Percentiles rank a stretch among this genome's conserved stretches.
These are phyloP conservation scores for Kondoa malvinella DNA, from an alignment of 768 basidiomycete genomes.

Conservation along the genomic window DNA sequence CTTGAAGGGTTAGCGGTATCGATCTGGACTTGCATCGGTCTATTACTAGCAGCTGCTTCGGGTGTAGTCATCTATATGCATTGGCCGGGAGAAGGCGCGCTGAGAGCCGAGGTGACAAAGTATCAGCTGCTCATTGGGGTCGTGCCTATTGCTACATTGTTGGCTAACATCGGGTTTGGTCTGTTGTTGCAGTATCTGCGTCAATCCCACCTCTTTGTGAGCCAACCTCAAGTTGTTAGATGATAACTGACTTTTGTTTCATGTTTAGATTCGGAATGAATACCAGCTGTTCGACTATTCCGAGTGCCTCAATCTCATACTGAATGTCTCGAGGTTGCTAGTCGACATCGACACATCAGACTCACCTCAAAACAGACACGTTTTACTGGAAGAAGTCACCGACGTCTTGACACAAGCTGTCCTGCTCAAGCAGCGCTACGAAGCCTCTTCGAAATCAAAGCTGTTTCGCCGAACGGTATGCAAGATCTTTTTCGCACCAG, in stretches of 20 bases:
- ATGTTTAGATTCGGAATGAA: not conserved
- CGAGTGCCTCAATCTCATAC: not conserved
- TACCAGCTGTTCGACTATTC: not conserved
- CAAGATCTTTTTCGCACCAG: not conserved
- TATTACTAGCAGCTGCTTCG: not conserved
- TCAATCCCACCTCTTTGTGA: not conserved
- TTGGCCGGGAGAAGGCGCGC: not conserved
- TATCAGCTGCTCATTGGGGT: not conserved
- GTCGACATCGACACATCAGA: not conserved
- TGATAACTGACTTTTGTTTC: no score
- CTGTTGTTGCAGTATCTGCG: not conserved
- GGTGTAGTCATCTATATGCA: not conserved
- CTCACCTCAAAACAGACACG: not conserved
- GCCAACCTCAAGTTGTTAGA: no score
- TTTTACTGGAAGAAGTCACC: not conserved
- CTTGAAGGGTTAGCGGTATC: not conserved
- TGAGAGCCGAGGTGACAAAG: not conserved
- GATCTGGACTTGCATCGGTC: not conserved
- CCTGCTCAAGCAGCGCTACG: not conserved
- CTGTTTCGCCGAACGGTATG: not conserved
- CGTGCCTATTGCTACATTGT: not conserved
- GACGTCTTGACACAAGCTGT: not conserved
- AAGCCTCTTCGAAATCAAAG: not conserved
- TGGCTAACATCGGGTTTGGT: not conserved
- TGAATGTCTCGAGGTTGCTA: not conserved